phyloP scores from a whole-genome alignment of 169 alveolate species.

The Eimeria acervulina region DNA sequence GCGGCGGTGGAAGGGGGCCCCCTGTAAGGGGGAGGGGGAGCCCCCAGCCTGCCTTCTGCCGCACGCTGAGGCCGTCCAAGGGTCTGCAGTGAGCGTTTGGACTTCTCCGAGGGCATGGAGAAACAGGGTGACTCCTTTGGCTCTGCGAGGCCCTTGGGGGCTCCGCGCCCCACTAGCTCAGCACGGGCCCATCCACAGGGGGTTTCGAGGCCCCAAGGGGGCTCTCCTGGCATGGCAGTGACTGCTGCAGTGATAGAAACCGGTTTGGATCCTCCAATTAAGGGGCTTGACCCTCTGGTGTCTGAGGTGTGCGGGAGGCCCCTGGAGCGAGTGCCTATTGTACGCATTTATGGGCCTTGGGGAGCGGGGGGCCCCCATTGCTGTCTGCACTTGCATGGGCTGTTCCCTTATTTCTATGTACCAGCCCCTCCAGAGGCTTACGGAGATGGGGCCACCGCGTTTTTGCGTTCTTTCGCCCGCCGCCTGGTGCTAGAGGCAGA shows the following conservation, averaged over 20 bases:
- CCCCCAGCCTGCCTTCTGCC: neutral
- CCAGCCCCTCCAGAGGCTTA: constrained; percentile 81
- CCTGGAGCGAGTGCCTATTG: constrained; percentile 58
- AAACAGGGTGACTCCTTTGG: neutral
- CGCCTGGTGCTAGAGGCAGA: constrained; percentile 57
- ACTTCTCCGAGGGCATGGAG: neutral
- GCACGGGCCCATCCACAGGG: neutral
- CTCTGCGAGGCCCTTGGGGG: neutral
- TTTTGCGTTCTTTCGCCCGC: constrained; percentile 64
- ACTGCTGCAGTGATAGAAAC: constrained; percentile 63
- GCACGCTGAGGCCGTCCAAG: neutral
- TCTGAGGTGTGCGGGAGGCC: constrained; percentile 79
- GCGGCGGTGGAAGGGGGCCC: neutral
- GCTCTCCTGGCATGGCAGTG: constrained; percentile 64
- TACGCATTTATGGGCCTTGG: constrained; percentile 79
- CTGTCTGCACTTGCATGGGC: constrained; percentile 75
- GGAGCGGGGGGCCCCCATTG: constrained; percentile 73
- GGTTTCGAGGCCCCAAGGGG: neutral
- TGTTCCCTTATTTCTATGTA: constrained; percentile 78
- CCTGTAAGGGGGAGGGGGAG: neutral
- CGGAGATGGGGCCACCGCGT: constrained; percentile 45
- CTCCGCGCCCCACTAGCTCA: neutral
- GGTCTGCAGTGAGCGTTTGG: neutral
- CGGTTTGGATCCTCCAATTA: constrained; percentile 61
- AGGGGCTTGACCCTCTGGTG: constrained; percentile 67